A percentile compares a stretch with the other conserved stretches of the same genome.
Conservation (phyloP, 2,329 filamentous ascomycete species). For the Trichoderma polysporum region DNA sequence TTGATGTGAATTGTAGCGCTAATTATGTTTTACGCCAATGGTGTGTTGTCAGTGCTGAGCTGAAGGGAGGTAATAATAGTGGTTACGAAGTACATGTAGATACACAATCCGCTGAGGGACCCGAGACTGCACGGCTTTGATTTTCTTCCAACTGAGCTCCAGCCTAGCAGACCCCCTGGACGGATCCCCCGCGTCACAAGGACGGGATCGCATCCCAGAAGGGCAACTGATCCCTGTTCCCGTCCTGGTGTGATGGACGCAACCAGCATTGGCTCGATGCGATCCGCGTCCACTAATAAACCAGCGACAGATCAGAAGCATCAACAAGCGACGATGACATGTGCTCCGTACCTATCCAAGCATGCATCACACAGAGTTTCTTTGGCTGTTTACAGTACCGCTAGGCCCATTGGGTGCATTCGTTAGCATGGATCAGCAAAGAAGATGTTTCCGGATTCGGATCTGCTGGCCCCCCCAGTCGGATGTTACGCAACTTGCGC, state of each 20-base stretch:
- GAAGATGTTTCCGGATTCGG: slow-evolving; percentile 8
- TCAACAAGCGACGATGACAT: background rate
- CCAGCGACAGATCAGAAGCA: background rate
- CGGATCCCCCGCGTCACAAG: slow-evolving; percentile 8
- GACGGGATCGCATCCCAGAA: background rate
- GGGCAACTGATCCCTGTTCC: slow-evolving; percentile 11
- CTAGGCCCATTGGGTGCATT: background rate
- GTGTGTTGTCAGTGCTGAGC: background rate
- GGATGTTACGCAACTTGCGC: background rate
- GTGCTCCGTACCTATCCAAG: background rate
- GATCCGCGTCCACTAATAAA: background rate
- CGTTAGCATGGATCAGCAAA: background rate
- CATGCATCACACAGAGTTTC: background rate
- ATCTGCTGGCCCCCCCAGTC: background rate
- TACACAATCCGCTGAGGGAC: too few species aligned
- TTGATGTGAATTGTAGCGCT: background rate
- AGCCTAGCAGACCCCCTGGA: background rate
- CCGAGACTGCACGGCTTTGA: background rate
- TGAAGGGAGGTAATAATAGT: background rate
- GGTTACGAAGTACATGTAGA: background rate
- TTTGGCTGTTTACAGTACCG: background rate
- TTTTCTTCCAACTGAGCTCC: background rate
- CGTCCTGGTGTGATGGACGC: background rate
- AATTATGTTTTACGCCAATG: background rate
- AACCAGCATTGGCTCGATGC: slow-evolving; percentile 2